Conservation (phyloP, 192 early-diverging fungal species). For the Oehlia diaphana region DNA sequence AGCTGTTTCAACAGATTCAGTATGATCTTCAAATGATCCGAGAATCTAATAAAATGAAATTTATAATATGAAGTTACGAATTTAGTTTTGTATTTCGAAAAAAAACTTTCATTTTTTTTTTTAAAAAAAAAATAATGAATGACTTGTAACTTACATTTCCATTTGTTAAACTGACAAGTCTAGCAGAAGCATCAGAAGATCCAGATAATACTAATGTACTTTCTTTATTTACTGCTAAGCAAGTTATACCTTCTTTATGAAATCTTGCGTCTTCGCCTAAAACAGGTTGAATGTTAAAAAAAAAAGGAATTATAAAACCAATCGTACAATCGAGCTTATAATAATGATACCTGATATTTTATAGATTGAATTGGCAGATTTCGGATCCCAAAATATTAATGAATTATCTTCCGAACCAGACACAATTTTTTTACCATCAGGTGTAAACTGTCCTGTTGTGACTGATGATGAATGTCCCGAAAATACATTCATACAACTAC, state of each 20-base stretch:
- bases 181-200: constrained; percentile 73
- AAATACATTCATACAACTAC: constrained; percentile 94
- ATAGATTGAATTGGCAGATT: constrained; percentile 67
- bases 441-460: constrained; percentile 86
- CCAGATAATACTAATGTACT: constrained; percentile 81
- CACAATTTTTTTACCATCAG: constrained; percentile 86
- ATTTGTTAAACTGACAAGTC: constrained; percentile 72
- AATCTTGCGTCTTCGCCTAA: constrained; percentile 76
- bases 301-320: not conserved
- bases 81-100: not conserved
- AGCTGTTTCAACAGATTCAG: constrained; percentile 86
- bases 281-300: not conserved
- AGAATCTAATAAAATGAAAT: constrained; percentile 56
- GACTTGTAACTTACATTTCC: constrained; percentile 54
- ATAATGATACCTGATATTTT: constrained; percentile 51
- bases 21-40: constrained; percentile 77
- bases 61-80: not conserved
- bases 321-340: not conserved
- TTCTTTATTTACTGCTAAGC: constrained; percentile 73
- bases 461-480: constrained; percentile 83
- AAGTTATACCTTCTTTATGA: constrained; percentile 77
- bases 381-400: constrained; percentile 92
- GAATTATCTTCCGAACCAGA: constrained; percentile 82
- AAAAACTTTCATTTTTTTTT: not conserved
- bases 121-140: not conserved